Evolutionary conservation across 768 basidiomycete species (phyloP), one percentile per base, ranked within the genome.

Genomic region (Wakefieldia striispora): DNA sequence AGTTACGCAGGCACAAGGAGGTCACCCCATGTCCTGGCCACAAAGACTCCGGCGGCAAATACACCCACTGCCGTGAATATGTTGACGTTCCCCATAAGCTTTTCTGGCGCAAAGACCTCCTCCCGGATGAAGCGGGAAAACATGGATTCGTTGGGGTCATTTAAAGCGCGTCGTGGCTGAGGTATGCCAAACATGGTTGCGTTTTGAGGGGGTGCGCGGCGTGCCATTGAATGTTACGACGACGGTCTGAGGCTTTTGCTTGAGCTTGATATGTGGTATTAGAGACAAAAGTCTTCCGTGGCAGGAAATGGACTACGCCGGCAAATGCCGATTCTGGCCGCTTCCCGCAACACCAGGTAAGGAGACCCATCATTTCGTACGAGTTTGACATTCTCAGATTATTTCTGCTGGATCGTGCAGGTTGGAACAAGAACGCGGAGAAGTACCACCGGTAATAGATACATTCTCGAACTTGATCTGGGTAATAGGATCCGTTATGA

Each of bases 1-100:
- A 34, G 33, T 42, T 45, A 87, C 23, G 79, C 81, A 38, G 86
- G 86, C 7, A 91, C 78, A 72, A 91, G 78, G 37, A 87, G 64
- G 36, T 86, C 87, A 11, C 91, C 91, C 79, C 86, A 95, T 36
- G 80, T 80, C 65, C 88, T 82, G 14, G 84, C 81, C 13, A 74
- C 81, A 38, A 83, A 66, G 49, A 92, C 82, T 3, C 88, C 87
- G 24, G 80, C 86, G 21, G 81, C 69, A 58, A 91, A 92, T 52
- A 90, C 69, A 6, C 76, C 72, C 7, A 84, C 70, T 17, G 84
- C 84, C 8, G 83, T 80, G 39, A 83, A 58, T 53, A 91, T 78
- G 61, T 76, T 87, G 61, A 90, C 58, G 64, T 91, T 92, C 50
- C 89, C 89, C 12, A 77, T 72, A 14, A 85, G 59, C 66, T 91